Conservation (phyloP, 164 flowering plant species). For the Aristolochia californica region DNA sequence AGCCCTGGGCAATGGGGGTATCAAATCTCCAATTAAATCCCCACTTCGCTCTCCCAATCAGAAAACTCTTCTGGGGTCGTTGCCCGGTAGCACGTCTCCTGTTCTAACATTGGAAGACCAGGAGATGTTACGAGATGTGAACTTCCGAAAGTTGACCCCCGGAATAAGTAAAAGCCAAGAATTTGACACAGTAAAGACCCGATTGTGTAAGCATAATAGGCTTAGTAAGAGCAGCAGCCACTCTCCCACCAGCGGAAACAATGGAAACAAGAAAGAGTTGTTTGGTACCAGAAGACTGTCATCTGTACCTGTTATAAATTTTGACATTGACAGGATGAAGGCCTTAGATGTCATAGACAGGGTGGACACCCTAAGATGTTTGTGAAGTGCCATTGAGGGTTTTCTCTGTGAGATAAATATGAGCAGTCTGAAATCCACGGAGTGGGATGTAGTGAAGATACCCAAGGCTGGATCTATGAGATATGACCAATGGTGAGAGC, state of each 20-base stretch:
- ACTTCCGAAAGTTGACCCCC: slow-evolving; percentile 65
- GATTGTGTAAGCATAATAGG: slow-evolving; percentile 38
- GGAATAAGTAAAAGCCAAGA: slow-evolving; percentile 96
- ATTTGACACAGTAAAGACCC: slow-evolving; percentile 46
- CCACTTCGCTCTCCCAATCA: slow-evolving; percentile 71
- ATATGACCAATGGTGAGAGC: neutral
- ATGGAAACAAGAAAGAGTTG: slow-evolving; percentile 34
- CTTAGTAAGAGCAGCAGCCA: slow-evolving; percentile 79
- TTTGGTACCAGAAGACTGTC: slow-evolving; percentile 41
- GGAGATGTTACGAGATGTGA: slow-evolving; percentile 73
- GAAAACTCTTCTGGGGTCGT: slow-evolving; percentile 15
- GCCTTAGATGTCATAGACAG: slow-evolving; percentile 90
- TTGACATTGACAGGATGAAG: slow-evolving; percentile 67
- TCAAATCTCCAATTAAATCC: slow-evolving; percentile 71
- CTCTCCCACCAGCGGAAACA: slow-evolving; percentile 57
- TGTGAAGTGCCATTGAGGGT: slow-evolving; percentile 1
- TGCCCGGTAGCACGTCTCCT: slow-evolving; percentile 30
- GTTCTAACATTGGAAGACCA: slow-evolving; percentile 60
- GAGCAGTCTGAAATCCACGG: neutral
- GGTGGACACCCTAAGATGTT: slow-evolving; percentile 53
- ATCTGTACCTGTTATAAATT: slow-evolving; percentile 54
- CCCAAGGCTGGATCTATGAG: neutral
- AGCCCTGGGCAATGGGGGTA: slow-evolving; percentile 30
- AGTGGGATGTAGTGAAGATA: neutral
- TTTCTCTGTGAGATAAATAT: neutral